Evolutionary conservation across 208 protist genomes (phyloP).

Genomic region (Wallacemonas sp.): DNA sequence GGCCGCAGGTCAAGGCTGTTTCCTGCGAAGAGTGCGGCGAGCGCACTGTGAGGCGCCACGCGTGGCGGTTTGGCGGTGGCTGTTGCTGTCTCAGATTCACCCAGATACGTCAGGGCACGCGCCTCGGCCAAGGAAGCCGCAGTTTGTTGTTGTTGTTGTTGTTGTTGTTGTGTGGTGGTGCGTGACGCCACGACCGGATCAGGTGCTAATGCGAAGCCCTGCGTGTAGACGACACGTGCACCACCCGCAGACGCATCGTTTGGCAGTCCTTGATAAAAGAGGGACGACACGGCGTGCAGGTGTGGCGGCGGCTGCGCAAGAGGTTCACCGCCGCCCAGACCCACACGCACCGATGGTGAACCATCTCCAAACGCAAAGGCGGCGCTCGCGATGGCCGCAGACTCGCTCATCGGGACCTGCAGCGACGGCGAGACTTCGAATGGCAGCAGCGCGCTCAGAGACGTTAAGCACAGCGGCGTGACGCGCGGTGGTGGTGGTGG

Average conservation of each 20-base stretch:
- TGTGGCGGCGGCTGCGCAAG: background rate
- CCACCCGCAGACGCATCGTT: too few relatives aligned
- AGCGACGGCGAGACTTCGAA: constrained; percentile 1
- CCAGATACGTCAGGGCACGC: too few relatives aligned
- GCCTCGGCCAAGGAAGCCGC: too few relatives aligned
- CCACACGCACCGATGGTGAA: too few relatives aligned
- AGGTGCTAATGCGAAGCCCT: too few relatives aligned
- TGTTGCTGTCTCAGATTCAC: too few relatives aligned
- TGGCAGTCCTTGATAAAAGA: background rate
- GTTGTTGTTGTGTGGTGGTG: too few relatives aligned
- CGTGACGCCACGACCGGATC: too few relatives aligned
- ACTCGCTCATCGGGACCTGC: background rate
- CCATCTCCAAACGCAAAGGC: too few relatives aligned
- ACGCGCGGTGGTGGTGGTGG: background rate
- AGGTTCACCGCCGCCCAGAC: background rate
- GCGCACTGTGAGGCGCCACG: background rate
- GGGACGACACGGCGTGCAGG: background rate
- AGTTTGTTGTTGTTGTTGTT: too few relatives aligned
- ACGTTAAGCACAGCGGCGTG: background rate
- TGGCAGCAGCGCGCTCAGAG: background rate
- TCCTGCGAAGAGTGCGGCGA: background rate
- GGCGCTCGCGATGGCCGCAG: too few relatives aligned
- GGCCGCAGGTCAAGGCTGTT: background rate
- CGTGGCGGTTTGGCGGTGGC: too few relatives aligned
- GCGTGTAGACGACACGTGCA: background rate